Conservation (phyloP, 1,139 yeast species). For the Protomyces inundatus region DNA sequence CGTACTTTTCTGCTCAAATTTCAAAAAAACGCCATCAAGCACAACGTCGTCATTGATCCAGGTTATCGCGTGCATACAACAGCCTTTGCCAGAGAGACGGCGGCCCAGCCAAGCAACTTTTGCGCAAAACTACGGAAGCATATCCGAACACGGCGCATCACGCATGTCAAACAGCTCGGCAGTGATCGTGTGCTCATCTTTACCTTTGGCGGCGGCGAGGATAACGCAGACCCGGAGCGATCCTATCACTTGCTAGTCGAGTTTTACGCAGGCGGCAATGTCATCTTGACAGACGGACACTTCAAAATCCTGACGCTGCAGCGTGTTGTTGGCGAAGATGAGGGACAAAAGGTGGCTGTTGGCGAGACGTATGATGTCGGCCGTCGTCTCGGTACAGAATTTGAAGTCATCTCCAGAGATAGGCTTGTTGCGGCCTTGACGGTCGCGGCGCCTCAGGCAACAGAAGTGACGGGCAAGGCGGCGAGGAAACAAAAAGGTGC, state of each 20-base stretch:
- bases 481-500: constrained; percentile 35
- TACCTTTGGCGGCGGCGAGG: constrained; percentile 65
- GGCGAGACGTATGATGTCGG: constrained; percentile 61
- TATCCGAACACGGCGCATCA: constrained; percentile 70
- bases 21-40: constrained; percentile 75
- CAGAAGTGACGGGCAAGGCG: not conserved
- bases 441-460: not conserved
- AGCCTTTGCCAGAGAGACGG: constrained; percentile 71
- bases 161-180: constrained; percentile 66
- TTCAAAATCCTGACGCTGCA: constrained; percentile 65
- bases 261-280: constrained; percentile 92
- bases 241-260: constrained; percentile 70
- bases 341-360: constrained; percentile 61
- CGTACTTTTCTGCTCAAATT: constrained; percentile 77
- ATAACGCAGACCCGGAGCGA: constrained; percentile 26
- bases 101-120: constrained; percentile 77
- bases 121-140: constrained; percentile 77
- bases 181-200: constrained; percentile 75
- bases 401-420: constrained; percentile 21
- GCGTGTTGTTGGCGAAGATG: constrained; percentile 64
- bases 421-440: constrained; percentile 11
- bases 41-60: constrained; percentile 70
- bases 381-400: constrained; percentile 31
- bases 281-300: constrained; percentile 66
- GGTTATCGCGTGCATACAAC: constrained; percentile 80